phyloP scores from a whole-genome alignment of 345 rosid species.

The Nephelium lappaceum region DNA sequence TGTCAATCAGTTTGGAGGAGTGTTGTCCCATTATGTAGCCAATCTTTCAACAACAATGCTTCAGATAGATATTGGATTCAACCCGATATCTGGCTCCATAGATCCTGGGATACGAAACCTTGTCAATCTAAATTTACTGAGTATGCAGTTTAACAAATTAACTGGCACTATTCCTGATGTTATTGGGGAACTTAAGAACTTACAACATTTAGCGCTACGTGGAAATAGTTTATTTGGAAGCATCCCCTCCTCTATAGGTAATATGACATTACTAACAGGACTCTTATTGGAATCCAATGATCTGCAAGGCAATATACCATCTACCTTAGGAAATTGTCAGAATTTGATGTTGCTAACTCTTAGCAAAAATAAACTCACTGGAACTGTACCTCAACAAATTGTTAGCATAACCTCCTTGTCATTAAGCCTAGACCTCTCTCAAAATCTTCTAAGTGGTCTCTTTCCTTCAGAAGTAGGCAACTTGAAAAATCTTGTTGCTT shows the following conservation, averaged over 20 bases:
- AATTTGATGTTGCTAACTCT: conserved; percentile 6
- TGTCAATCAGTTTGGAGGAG: conserved; percentile 19
- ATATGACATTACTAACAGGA: background rate
- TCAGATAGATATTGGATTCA: rapidly evolving
- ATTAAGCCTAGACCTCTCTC: background rate
- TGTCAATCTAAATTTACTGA: background rate
- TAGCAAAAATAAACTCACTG: conserved; percentile 15
- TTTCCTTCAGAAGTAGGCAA: conserved; percentile 17
- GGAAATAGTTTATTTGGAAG: conserved; percentile 7
- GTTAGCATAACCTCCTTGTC: conserved; percentile 6
- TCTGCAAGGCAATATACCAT: conserved; percentile 23
- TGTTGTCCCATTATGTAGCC: background rate
- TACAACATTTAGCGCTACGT: background rate
- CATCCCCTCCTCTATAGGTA: conserved; percentile 14
- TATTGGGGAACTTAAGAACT: background rate
- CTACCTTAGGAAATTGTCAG: conserved; percentile 16
- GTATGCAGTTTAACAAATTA: background rate
- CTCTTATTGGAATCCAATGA: background rate
- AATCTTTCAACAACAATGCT: conserved; percentile 10
- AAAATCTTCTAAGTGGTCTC: conserved; percentile 11
- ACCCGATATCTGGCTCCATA: background rate
- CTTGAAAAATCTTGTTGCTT: background rate
- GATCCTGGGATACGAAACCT: conserved; percentile 25
- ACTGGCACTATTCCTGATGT: conserved; percentile 8
- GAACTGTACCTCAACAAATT: conserved; percentile 18